Evolutionary conservation across 768 basidiomycete species (phyloP).

Genomic region (Udeniomyces megalosporus): DNA sequence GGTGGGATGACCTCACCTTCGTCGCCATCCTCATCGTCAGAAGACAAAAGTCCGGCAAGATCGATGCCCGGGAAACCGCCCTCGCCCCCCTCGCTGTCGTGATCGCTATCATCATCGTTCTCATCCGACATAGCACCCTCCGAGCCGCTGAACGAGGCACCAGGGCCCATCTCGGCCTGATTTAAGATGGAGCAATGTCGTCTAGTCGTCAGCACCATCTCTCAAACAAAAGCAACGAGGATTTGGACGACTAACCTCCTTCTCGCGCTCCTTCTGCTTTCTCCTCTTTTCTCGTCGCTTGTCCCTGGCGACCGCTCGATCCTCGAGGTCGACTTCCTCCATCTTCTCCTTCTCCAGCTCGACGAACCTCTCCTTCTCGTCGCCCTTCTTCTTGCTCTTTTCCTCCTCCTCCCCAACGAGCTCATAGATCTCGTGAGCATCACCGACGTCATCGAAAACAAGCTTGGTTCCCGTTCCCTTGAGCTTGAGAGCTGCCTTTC

Average conservation of each 20-base stretch:
- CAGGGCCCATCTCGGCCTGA: neutral
- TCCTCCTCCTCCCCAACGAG: constrained; percentile 54
- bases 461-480: constrained; percentile 53
- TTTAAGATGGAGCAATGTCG: neutral
- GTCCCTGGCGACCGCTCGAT: constrained; percentile 68
- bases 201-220: neutral
- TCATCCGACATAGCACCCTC: constrained; percentile 20
- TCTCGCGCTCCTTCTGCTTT: constrained; percentile 68
- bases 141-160: too few species aligned
- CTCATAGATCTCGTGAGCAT: constrained; percentile 66
- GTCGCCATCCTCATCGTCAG: constrained; percentile 37
- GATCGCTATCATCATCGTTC: constrained; percentile 22
- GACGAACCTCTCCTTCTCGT: constrained; percentile 54
- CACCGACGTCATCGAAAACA: constrained; percentile 78
- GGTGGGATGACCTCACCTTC: constrained; percentile 61
- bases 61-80: constrained; percentile 24
- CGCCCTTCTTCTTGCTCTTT: constrained; percentile 40
- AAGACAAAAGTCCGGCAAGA: constrained; percentile 9
- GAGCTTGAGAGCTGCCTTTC: constrained; percentile 49
- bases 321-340: constrained; percentile 49
- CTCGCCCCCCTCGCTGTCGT: constrained; percentile 27
- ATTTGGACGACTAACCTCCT: constrained; percentile 30
- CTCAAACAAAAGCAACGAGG: neutral
- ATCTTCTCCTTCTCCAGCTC: constrained; percentile 58
- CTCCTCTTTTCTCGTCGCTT: constrained; percentile 85